phyloP scores from a whole-genome alignment of 495 filamentous ascomycete genomes.

The Cercophora sp. region DNA sequence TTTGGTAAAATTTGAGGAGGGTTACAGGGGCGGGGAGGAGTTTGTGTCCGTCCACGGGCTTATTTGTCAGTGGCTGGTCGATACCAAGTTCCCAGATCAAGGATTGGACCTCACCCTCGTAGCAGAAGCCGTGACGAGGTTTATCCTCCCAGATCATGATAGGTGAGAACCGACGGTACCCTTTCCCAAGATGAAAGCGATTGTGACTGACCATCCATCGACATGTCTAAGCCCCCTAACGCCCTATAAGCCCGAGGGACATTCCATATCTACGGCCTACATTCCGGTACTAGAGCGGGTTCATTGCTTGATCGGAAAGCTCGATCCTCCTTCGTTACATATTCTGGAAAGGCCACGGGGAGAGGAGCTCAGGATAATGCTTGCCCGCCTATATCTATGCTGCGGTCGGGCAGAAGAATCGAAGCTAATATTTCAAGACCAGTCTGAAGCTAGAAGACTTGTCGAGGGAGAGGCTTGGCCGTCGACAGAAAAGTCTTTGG shows the following conservation, averaged over 20 bases:
- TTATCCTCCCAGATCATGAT: neutral
- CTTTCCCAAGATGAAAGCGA: too few relatives aligned
- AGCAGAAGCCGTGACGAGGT: neutral
- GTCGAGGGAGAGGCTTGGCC: neutral
- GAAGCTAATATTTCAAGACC: neutral
- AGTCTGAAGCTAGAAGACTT: neutral
- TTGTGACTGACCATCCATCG: neutral
- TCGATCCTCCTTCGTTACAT: too few relatives aligned
- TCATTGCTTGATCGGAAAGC: too few relatives aligned
- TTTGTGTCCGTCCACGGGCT: neutral
- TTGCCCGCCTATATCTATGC: neutral
- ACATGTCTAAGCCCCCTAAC: neutral
- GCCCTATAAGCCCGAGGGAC: neutral
- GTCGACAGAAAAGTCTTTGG: neutral
- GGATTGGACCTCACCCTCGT: neutral
- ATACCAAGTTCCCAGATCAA: neutral
- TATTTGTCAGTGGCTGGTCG: neutral
- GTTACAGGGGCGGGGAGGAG: neutral
- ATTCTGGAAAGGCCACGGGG: too few relatives aligned
- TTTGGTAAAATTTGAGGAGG: neutral
- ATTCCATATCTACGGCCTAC: neutral
- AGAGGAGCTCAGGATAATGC: too few relatives aligned
- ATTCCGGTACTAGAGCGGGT: neutral
- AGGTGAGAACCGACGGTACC: neutral
- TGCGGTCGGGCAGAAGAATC: neutral